phyloP scores from a whole-genome alignment of 768 basidiomycete species.

The Amanita polypyramis region DNA sequence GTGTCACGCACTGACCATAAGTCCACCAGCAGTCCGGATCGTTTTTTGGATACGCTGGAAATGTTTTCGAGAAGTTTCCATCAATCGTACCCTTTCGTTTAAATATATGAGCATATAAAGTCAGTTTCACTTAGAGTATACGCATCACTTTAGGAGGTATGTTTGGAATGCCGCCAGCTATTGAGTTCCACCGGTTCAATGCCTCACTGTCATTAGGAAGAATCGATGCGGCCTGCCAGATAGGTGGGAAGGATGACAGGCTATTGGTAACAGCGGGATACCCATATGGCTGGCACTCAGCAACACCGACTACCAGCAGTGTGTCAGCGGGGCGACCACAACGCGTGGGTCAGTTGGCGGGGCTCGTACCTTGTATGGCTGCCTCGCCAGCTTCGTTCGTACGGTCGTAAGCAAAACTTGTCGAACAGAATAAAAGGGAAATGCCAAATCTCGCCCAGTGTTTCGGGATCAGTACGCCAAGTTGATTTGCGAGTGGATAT shows the following conservation, averaged over 20 bases:
- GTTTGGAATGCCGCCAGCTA: constrained; percentile 34
- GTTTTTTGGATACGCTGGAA: constrained; percentile 21
- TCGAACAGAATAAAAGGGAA: background rate
- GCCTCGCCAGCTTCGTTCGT: constrained; percentile 25
- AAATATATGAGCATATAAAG: background rate
- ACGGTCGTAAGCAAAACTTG: constrained; percentile 17
- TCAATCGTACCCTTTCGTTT: constrained; percentile 14
- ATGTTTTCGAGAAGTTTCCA: constrained; percentile 19
- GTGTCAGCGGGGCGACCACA: background rate
- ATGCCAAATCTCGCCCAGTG: background rate
- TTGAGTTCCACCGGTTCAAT: constrained; percentile 29
- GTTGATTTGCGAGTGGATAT: background rate
- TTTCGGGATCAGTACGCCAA: background rate
- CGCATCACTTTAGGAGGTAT: constrained; percentile 30
- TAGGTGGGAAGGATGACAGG: constrained; percentile 28
- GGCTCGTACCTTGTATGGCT: constrained; percentile 23
- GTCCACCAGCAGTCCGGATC: constrained; percentile 53
- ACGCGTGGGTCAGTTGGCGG: background rate
- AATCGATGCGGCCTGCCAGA: constrained; percentile 36
- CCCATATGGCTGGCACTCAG: constrained; percentile 34
- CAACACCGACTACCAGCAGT: constrained; percentile 17
- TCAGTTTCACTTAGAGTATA: background rate
- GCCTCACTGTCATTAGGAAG: constrained; percentile 32
- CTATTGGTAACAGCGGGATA: constrained; percentile 25
- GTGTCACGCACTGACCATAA: constrained; percentile 28